Percentiles rank a stretch among this genome's conserved stretches.
phyloP scores from a whole-genome alignment of 2,329 filamentous ascomycete genomes.

The Dothistroma pini region DNA sequence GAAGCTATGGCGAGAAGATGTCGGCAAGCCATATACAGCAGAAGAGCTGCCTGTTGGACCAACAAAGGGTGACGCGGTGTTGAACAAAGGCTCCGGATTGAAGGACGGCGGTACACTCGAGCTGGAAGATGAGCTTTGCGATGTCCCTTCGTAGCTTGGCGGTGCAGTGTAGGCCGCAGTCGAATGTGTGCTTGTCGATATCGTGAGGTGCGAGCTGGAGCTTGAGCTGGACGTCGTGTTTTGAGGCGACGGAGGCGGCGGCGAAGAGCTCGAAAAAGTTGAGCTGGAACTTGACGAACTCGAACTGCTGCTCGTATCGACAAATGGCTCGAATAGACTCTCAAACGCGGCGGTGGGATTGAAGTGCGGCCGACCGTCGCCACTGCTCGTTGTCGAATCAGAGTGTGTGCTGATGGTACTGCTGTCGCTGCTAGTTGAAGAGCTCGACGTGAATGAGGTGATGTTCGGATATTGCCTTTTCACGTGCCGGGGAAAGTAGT shows the following conservation, averaged over 20 bases:
- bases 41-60: background rate
- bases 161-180: background rate
- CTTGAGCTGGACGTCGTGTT: background rate
- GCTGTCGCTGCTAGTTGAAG: constrained; percentile 9
- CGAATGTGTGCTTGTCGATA: background rate
- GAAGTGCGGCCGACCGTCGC: background rate
- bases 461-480: constrained; percentile 42
- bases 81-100: background rate
- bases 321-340: constrained; percentile 5
- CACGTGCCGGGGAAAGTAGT: constrained; percentile 48
- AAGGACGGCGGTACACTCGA: background rate
- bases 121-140: background rate
- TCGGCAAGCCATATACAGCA: background rate
- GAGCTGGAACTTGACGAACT: constrained; percentile 5
- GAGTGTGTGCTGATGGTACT: background rate
- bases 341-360: constrained; percentile 2
- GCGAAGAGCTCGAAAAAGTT: background rate
- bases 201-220: background rate
- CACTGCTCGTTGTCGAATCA: background rate
- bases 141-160: background rate
- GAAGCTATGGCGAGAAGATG: background rate
- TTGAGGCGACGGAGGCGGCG: background rate
- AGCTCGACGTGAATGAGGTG: constrained; percentile 15
- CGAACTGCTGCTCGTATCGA: constrained; percentile 1
- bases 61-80: background rate